Conservation (phyloP, 805 yeast species). For the Candida sakaeoensis region DNA sequence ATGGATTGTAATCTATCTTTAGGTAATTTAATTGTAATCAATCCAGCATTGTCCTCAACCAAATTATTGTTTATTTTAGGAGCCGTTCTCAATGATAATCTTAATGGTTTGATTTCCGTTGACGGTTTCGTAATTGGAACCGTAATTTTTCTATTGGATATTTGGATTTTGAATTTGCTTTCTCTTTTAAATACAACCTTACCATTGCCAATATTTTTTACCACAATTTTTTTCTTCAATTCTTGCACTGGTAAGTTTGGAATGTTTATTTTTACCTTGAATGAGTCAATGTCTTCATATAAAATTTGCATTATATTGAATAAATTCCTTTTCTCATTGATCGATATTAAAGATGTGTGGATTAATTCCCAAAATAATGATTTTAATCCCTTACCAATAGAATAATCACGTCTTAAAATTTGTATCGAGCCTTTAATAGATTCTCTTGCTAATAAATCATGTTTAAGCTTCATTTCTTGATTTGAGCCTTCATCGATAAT, state of each 20-base stretch:
- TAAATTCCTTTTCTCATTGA: constrained; percentile 57
- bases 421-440: constrained; percentile 65
- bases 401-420: constrained; percentile 55
- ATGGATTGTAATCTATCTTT: constrained; percentile 1
- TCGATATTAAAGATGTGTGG: constrained; percentile 56
- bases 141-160: constrained; percentile 24
- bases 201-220: constrained; percentile 50
- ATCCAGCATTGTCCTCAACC: constrained; percentile 6
- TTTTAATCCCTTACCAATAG: constrained; percentile 55
- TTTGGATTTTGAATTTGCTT: constrained; percentile 52
- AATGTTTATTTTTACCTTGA: constrained; percentile 57
- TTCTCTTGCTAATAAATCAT: constrained; percentile 63
- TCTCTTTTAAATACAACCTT: constrained; percentile 59
- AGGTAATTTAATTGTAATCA: constrained; percentile 10
- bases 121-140: not conserved
- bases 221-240: constrained; percentile 57
- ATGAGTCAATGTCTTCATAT: constrained; percentile 56
- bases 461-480: constrained; percentile 46
- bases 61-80: not conserved
- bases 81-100: constrained; percentile 1
- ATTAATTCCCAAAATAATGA: constrained; percentile 65
- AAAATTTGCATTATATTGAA: constrained; percentile 65
- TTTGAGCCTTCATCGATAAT: constrained; percentile 53
- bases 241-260: constrained; percentile 55
- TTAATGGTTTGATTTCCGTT: constrained; percentile 1